A percentile compares a stretch with the other conserved stretches of the same genome.
Evolutionary conservation across 768 basidiomycete species (phyloP).

Genomic region (Mycena rebaudengoi): DNA sequence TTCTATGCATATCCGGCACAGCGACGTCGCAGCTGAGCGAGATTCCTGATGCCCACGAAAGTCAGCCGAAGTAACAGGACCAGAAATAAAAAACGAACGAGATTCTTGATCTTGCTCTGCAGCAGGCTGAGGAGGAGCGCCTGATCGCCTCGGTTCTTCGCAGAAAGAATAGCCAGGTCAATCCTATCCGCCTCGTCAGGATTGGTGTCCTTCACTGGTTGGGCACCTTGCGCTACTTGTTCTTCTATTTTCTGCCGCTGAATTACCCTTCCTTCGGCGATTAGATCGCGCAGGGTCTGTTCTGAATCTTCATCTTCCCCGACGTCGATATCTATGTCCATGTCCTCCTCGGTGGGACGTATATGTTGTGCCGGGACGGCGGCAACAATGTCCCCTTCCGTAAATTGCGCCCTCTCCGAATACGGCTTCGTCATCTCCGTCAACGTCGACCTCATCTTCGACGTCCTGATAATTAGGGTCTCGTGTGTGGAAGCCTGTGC

Average conservation of each 20-base stretch:
- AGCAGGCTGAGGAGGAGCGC: constrained; percentile 60
- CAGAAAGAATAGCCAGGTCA: constrained; percentile 58
- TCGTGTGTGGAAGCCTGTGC: constrained; percentile 77
- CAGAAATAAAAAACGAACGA: constrained; percentile 51
- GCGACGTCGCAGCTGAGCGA: constrained; percentile 49
- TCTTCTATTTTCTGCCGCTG: constrained; percentile 30
- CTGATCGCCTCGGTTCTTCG: constrained; percentile 57
- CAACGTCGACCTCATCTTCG: constrained; percentile 62
- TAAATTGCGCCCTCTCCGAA: constrained; percentile 82
- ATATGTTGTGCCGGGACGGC: constrained; percentile 28
- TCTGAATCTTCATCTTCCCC: constrained; percentile 50
- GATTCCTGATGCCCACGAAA: constrained; percentile 48
- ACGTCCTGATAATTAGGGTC: constrained; percentile 65
- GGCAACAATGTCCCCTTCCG: constrained; percentile 72
- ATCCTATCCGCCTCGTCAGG: constrained; percentile 54
- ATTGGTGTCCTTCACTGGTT: constrained; percentile 45
- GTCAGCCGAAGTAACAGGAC: constrained; percentile 1
- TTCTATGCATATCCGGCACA: constrained; percentile 85
- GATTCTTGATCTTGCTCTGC: constrained; percentile 65
- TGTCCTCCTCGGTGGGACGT: constrained; percentile 38
- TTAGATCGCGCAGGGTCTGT: constrained; percentile 57
- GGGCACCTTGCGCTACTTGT: constrained; percentile 25
- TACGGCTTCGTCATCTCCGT: constrained; percentile 71
- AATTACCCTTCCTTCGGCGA: constrained; percentile 59
- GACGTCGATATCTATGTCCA: constrained; percentile 53